Base-by-base conservation (phyloP, 2,329 filamentous ascomycete species). In the Xylariaceae sp. region DNA sequence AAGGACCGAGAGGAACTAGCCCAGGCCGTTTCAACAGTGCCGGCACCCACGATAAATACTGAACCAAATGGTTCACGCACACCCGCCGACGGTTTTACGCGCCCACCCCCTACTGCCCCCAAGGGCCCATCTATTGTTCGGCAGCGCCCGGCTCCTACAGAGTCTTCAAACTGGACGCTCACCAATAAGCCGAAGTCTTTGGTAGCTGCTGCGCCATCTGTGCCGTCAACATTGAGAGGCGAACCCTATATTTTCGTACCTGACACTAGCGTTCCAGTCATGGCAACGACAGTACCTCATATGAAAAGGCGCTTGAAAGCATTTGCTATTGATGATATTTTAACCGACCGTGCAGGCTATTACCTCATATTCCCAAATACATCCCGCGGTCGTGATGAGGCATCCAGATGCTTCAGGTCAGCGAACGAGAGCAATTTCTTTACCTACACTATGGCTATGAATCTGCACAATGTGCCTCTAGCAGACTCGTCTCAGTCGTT, bases 211-310 rank as follows among this genome's bases (percentile, higher is more conserved):
- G 72, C 76, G 25, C 79, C 81, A 40, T 80, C 79, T 3, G 76
- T 95, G 35, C 70, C 86, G 19, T 71, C 77, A 25, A 82, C 83
- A 53, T 80, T 96, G 41, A 82, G 85, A 60, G 79, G 82, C 41
- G 83, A 88, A 48, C 93, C 93, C 0, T 96, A 95, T 63, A 83
- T 97, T 29, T 96, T 95, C 62, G 85, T 98, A 46, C 77, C 88
- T n/a, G 81, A 88, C 55, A 80, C 83, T 48, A 90, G 86, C 55
- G 92, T 98, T 2, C 93, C 93, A 1, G 86, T 95, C 11, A 80
- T 96, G 61, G 77, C 79, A 23, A 86, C 88, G 20, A 97, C 92
- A 1, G 80, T 96, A 45, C 82, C 86, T 4, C 93, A 98, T 69
- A 78, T 98, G 70, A 88, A 89, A 69, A 94, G 92, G 66, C 80